phyloP scores from a whole-genome alignment of 257 asterid species.

The Paulownia fortunei region DNA sequence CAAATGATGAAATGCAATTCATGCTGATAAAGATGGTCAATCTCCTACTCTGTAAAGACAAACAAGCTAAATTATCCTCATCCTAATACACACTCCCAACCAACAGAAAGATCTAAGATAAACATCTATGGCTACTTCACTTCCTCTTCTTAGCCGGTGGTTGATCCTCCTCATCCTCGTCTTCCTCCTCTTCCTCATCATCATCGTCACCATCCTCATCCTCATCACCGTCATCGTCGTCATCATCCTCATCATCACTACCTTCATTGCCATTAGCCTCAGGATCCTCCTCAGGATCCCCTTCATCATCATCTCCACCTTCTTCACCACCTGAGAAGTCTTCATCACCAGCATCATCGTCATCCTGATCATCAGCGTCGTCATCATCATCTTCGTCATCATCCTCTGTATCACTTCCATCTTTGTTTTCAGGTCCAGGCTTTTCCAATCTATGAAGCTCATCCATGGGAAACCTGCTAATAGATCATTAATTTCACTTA shows the following conservation, averaged over 20 bases:
- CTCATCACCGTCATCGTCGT: conserved; percentile 40
- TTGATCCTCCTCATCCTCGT: conserved; percentile 77
- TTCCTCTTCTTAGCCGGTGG: conserved; percentile 94
- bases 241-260: conserved; percentile 57
- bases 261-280: conserved; percentile 70
- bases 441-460: conserved; percentile 49
- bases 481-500: neutral
- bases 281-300: conserved; percentile 60
- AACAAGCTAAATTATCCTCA: conserved; percentile 40
- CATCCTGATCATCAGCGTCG: conserved; percentile 55
- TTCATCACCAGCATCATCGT: conserved; percentile 81
- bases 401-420: conserved; percentile 72
- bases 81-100: conserved; percentile 65
- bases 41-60: conserved; percentile 53
- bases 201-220: conserved; percentile 52
- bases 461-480: conserved; percentile 65
- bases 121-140: conserved; percentile 51
- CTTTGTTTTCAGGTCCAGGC: conserved; percentile 62
- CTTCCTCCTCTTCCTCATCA: conserved; percentile 56
- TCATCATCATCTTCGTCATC: conserved; percentile 76
- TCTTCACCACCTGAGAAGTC: conserved; percentile 87
- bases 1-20: conserved; percentile 41
- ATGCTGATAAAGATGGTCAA: conserved; percentile 43
- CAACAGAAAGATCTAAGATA: conserved; percentile 41
- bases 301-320: conserved; percentile 75